phyloP scores from a whole-genome alignment of 192 early-diverging fungal genomes.

The Coemansia sp. region DNA sequence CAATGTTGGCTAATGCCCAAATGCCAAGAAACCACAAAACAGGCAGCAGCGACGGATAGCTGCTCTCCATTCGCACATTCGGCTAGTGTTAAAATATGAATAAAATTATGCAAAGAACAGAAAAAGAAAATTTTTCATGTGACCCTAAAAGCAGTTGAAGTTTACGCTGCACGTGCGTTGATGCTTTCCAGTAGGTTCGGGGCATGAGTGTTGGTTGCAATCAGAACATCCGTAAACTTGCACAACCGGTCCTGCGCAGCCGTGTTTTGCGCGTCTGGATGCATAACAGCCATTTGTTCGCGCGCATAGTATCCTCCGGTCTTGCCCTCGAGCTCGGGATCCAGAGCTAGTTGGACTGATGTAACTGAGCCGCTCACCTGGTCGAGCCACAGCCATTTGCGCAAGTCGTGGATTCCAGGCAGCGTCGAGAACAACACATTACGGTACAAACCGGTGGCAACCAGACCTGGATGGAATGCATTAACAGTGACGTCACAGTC shows the following conservation, averaged over 20 bases:
- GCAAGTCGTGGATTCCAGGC: constrained; percentile 36
- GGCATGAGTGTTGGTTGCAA: constrained; percentile 44
- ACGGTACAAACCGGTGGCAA: constrained; percentile 55
- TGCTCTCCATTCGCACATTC: constrained; percentile 13
- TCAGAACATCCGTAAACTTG: constrained; percentile 39
- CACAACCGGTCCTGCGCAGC: constrained; percentile 36
- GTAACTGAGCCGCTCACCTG: constrained; percentile 38
- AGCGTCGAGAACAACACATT: constrained; percentile 40
- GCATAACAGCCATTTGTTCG: constrained; percentile 31
- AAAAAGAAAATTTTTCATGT: constrained; percentile 6
- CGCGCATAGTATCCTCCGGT: constrained; percentile 47
- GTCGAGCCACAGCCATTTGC: constrained; percentile 43
- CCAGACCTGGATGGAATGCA: constrained; percentile 59
- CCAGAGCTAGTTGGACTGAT: constrained; percentile 32
- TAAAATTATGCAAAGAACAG: background rate
- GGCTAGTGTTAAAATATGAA: background rate
- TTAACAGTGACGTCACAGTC: constrained; percentile 54
- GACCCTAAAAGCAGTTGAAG: background rate
- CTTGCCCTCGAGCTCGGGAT: constrained; percentile 31
- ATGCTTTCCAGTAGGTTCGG: constrained; percentile 37
- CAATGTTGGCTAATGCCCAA: constrained; percentile 19
- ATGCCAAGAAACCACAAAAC: constrained; percentile 9
- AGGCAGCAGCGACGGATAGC: constrained; percentile 7
- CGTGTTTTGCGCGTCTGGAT: constrained; percentile 18
- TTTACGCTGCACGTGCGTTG: constrained; percentile 6